Conservation (phyloP, 2,329 filamentous ascomycete species). For the Lasiodiplodia theobromae region DNA sequence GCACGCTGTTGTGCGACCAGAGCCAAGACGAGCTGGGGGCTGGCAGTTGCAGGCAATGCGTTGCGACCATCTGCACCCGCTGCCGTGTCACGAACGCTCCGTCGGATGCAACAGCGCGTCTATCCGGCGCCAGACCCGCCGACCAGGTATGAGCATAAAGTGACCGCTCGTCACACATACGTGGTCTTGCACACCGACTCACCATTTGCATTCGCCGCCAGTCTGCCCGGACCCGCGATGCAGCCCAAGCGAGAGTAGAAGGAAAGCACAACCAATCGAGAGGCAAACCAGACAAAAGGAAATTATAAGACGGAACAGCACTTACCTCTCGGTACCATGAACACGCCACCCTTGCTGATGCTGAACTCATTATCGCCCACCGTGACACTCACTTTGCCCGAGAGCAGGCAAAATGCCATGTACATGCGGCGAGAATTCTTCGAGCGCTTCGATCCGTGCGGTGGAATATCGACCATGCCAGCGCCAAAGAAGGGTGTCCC, state of each 20-base stretch:
- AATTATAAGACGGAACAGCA: slow-evolving; percentile 36
- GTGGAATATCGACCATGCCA: slow-evolving; percentile 87
- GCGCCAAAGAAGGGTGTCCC: slow-evolving; percentile 82
- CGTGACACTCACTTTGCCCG: slow-evolving; percentile 80
- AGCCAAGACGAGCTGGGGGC: slow-evolving; percentile 3
- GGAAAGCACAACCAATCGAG: not conserved
- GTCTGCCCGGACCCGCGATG: slow-evolving; percentile 18
- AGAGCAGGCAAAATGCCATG: slow-evolving; percentile 92
- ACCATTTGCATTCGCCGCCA: slow-evolving; percentile 21
- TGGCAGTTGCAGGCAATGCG: slow-evolving; percentile 18
- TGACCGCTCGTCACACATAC: slow-evolving; percentile 41
- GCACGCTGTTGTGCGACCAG: slow-evolving; percentile 11
- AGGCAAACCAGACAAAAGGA: not conserved
- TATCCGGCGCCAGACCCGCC: slow-evolving; percentile 22
- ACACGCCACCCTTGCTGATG: slow-evolving; percentile 86
- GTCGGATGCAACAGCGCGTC: slow-evolving; percentile 24
- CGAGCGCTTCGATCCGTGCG: slow-evolving; percentile 80
- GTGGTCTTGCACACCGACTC: slow-evolving; percentile 33
- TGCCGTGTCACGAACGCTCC: slow-evolving; percentile 16
- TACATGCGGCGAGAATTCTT: slow-evolving; percentile 98
- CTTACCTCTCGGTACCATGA: slow-evolving; percentile 94
- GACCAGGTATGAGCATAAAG: slow-evolving; percentile 38
- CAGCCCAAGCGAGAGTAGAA: not conserved
- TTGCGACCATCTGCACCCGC: slow-evolving; percentile 25
- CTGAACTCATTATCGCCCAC: slow-evolving; percentile 79